Conservation (phyloP, 1,139 yeast species). For the Diutina scorzettiae region DNA sequence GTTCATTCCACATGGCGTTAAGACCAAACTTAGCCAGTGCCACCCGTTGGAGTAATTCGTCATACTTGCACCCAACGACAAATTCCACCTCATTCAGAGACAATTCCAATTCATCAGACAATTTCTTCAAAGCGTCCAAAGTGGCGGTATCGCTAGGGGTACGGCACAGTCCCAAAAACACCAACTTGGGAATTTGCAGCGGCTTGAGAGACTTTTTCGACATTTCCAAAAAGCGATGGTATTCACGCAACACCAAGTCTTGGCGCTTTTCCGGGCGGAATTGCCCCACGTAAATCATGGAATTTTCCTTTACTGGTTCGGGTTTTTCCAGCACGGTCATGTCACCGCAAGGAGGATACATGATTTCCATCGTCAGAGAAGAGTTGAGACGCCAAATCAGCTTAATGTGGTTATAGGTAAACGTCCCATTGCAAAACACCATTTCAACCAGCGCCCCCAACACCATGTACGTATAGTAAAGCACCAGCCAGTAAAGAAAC, state of each 20-base stretch:
- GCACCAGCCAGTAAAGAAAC: conserved; percentile 56
- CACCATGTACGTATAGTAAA: conserved; percentile 50
- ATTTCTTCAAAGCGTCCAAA: conserved; percentile 35
- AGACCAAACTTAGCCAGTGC: conserved; percentile 62
- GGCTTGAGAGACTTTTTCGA: conserved; percentile 11
- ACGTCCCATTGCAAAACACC: conserved; percentile 73
- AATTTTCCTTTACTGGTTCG: conserved; percentile 31
- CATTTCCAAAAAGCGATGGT: conserved; percentile 33
- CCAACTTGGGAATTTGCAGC: conserved; percentile 35
- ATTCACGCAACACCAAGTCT: conserved; percentile 51
- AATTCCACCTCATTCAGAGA: conserved; percentile 40
- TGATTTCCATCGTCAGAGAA: conserved; percentile 27
- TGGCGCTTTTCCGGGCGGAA: conserved; percentile 96
- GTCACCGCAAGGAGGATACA: conserved; percentile 68
- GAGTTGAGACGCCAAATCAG: conserved; percentile 38
- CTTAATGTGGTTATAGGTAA: conserved; percentile 74
- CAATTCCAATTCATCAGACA: conserved; percentile 38
- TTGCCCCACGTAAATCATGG: conserved; percentile 75
- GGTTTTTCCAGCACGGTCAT: conserved; percentile 7
- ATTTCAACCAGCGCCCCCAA: conserved; percentile 59
- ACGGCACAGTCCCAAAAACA: conserved; percentile 80
- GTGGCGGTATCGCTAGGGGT: conserved; percentile 51
- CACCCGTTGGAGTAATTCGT: conserved; percentile 43
- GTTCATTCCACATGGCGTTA: conserved; percentile 99
- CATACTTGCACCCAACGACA: conserved; percentile 66